phyloP scores from a whole-genome alignment of 2,329 filamentous ascomycete species.

The Penicillium sp. region DNA sequence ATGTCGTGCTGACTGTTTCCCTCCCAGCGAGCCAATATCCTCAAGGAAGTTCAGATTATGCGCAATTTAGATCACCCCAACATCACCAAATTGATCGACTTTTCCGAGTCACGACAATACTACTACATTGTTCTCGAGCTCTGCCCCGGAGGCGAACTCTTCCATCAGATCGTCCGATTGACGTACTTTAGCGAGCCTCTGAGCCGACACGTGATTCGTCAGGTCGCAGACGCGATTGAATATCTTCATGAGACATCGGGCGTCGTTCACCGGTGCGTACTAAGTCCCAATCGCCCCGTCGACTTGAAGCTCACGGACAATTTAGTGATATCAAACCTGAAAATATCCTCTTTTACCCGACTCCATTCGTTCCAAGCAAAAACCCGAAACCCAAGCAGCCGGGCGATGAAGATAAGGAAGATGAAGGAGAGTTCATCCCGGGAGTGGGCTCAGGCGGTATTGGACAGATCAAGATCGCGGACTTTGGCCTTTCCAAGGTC shows the following conservation, averaged over 20 bases:
- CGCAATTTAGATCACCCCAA: constrained; percentile 93
- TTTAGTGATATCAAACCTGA: constrained; percentile 76
- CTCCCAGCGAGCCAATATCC: constrained; percentile 81
- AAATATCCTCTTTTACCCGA: constrained; percentile 89
- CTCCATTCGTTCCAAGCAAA: constrained; percentile 73
- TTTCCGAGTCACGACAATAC: constrained; percentile 88
- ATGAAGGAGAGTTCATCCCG: constrained; percentile 86
- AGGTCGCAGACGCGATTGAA: constrained; percentile 89
- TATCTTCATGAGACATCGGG: constrained; percentile 93
- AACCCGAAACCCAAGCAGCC: constrained; percentile 73
- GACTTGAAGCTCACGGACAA: constrained; percentile 7
- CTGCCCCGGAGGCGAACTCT: constrained; percentile 90
- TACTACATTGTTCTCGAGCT: constrained; percentile 97
- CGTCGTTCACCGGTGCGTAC: constrained; percentile 85
- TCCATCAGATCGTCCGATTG: constrained; percentile 96
- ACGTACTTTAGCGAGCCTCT: constrained; percentile 98
- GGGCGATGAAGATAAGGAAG: constrained; percentile 94
- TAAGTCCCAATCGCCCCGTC: too few relatives aligned
- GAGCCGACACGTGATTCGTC: constrained; percentile 86
- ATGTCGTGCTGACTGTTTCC: constrained; percentile 30
- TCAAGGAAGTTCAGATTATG: constrained; percentile 99
- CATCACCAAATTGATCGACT: constrained; percentile 88
- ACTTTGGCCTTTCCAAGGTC: constrained; percentile 95
- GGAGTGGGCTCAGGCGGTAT: constrained; percentile 85
- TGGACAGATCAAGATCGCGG: constrained; percentile 92